Percentiles rank a stretch among this genome's conserved stretches.
These are phyloP conservation scores for Lentinus brumalis DNA, from an alignment of 768 basidiomycete genomes.

Conservation along the genomic window DNA sequence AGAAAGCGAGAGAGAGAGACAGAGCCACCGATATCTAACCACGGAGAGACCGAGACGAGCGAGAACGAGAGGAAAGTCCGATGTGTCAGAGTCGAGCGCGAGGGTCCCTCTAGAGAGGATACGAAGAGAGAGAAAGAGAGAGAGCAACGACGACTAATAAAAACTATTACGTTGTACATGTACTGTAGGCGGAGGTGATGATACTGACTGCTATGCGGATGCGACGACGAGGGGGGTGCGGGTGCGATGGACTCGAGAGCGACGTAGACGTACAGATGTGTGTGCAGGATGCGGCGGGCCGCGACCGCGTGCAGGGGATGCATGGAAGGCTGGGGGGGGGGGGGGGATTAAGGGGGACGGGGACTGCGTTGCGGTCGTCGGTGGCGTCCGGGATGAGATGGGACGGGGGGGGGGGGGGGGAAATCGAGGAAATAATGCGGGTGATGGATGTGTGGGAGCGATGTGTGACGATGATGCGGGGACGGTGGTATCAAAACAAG, in stretches of 20 bases:
- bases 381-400: not conserved
- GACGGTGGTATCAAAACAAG: constrained; percentile 14
- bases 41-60: not conserved
- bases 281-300: not conserved
- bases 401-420: not conserved
- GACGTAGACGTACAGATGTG: constrained; percentile 4
- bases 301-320: not conserved
- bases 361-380: not conserved
- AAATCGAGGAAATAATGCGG: constrained; percentile 1
- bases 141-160: not conserved
- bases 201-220: not conserved
- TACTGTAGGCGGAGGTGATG: not conserved
- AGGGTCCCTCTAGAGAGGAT: not conserved
- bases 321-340: no score
- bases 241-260: not conserved
- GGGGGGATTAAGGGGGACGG: not conserved
- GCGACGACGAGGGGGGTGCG: not conserved
- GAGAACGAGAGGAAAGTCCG: not conserved
- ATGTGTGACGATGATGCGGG: not conserved
- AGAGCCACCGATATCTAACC: not conserved
- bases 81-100: not conserved
- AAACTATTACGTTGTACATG: constrained; percentile 4
- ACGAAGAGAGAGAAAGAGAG: no score
- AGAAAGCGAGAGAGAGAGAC: not conserved
- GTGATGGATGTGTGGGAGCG: not conserved